These are phyloP conservation scores for Dictyophora rubrovolvata DNA, from an alignment of 768 basidiomycete genomes.

Conservation along the genomic window DNA sequence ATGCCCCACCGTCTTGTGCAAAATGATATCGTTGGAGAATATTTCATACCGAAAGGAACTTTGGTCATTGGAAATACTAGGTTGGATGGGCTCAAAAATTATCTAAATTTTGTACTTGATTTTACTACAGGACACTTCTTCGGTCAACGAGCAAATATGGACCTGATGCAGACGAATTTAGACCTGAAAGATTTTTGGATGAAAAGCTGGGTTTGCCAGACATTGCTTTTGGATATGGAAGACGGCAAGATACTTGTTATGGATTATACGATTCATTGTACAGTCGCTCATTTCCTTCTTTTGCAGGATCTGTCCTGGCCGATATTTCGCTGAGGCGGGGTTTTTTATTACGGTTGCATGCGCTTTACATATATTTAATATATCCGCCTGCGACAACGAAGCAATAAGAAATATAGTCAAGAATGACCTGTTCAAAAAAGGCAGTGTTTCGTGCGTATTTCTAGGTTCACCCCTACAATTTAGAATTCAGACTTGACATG, in stretches of 20 bases:
- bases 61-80: constrained; percentile 16
- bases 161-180: neutral
- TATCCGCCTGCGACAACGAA: no score
- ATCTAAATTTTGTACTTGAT: neutral
- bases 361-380: neutral
- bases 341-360: constrained; percentile 7
- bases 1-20: constrained; percentile 2
- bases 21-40: constrained; percentile 16
- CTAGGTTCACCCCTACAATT: no score
- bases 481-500: no score
- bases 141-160: constrained; percentile 18
- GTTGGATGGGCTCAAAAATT: constrained; percentile 8
- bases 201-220: neutral
- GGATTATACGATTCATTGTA: no score
- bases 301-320: constrained; percentile 11
- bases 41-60: constrained; percentile 22
- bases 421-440: no score
- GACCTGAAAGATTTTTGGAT: constrained; percentile 9
- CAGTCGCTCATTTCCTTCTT: neutral
- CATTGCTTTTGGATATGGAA: neutral
- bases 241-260: neutral
- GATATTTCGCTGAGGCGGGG: constrained; percentile 1
- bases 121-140: neutral
- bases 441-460: no score
- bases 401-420: no score